phyloP scores from a whole-genome alignment of 768 basidiomycete genomes.

The Serendipita sp. region DNA sequence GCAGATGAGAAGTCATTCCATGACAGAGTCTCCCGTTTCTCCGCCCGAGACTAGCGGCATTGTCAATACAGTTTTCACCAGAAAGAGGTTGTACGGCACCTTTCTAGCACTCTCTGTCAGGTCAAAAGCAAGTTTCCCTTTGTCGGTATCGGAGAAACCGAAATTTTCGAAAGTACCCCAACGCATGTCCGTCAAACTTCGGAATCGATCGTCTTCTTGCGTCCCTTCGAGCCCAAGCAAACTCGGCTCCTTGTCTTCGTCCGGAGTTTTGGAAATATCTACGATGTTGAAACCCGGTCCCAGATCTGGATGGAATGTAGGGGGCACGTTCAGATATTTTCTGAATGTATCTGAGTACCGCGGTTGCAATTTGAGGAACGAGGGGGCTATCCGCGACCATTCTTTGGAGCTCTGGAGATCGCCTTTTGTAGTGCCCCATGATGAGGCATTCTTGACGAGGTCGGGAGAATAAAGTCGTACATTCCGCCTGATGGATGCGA shows the following conservation, averaged over 20 bases:
- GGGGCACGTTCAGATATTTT: constrained; percentile 58
- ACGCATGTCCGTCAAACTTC: constrained; percentile 67
- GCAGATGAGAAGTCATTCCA: constrained; percentile 82
- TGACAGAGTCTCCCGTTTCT: constrained; percentile 69
- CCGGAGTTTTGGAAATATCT: constrained; percentile 17
- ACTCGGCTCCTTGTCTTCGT: constrained; percentile 14
- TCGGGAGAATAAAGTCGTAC: constrained; percentile 82
- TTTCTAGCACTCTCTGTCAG: constrained; percentile 73
- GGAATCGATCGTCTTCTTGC: constrained; percentile 51
- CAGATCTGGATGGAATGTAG: constrained; percentile 39
- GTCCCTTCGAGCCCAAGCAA: constrained; percentile 16
- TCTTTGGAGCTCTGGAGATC: constrained; percentile 49
- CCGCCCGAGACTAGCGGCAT: constrained; percentile 37
- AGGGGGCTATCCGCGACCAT: constrained; percentile 58
- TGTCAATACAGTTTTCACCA: background rate
- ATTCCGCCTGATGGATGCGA: constrained; percentile 61
- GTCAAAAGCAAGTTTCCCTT: constrained; percentile 82
- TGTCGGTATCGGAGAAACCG: constrained; percentile 50
- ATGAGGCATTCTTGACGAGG: constrained; percentile 49
- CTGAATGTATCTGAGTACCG: constrained; percentile 61
- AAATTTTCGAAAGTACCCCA: constrained; percentile 85
- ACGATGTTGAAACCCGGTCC: constrained; percentile 21
- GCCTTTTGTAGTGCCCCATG: constrained; percentile 32
- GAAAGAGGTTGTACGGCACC: constrained; percentile 19
- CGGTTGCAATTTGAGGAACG: constrained; percentile 32